Conservation (phyloP, 116 monocot species). For the Phalaenopsis hybrid region DNA sequence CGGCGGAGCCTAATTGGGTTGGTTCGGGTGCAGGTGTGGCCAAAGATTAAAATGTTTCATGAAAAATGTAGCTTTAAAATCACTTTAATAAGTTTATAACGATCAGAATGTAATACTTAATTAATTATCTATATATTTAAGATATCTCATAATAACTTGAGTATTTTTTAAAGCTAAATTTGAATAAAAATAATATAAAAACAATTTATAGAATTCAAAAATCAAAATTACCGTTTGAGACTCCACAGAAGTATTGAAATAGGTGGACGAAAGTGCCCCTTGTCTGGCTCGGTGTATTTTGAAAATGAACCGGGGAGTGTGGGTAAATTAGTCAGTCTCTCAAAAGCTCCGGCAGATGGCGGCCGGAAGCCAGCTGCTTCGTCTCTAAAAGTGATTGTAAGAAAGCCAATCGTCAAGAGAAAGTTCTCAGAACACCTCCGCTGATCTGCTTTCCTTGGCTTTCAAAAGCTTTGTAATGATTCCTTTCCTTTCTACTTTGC, state of each 20-base stretch:
- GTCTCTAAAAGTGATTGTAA: neutral
- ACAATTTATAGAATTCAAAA: neutral
- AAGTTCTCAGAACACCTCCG: neutral
- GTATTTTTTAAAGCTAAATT: no score
- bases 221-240: neutral
- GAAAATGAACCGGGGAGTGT: neutral
- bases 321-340: neutral
- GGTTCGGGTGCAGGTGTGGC: neutral
- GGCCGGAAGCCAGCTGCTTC: neutral
- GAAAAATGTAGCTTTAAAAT: neutral
- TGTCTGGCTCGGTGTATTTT: neutral
- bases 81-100: neutral
- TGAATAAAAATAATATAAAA: neutral
- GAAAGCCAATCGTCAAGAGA: neutral
- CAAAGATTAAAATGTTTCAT: neutral
- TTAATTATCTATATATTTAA: no score
- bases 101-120: no score
- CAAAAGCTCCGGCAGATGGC: neutral
- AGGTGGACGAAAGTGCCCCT: neutral
- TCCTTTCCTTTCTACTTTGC: conserved; percentile 4
- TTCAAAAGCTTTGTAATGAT: conserved; percentile 4
- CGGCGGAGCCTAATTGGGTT: neutral
- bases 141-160: no score
- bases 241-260: neutral
- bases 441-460: conserved; percentile 4